These are phyloP conservation scores for Malassezia pachydermatis DNA, from an alignment of 1,284 basidiomycete genomes.

Conservation along the genomic window DNA sequence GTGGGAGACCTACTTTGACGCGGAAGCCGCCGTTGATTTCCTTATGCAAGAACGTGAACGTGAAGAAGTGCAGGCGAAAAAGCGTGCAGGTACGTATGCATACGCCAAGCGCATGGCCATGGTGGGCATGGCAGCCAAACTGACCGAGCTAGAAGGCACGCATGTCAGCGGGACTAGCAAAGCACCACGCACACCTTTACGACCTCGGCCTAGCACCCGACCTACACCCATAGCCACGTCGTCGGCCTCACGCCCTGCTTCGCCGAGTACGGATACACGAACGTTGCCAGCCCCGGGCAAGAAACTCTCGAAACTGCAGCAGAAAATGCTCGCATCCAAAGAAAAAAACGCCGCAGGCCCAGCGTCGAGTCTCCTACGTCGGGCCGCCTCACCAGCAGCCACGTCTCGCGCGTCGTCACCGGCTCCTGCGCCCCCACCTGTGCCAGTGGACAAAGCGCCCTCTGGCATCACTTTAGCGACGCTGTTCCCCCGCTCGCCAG, in stretches of 20 bases:
- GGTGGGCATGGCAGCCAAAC: too few relatives aligned
- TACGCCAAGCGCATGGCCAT: not conserved
- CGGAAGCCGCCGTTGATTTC: constrained; percentile 65
- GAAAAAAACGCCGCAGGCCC: not conserved
- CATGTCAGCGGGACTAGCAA: not conserved
- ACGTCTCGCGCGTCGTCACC: not conserved
- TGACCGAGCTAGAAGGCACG: not conserved
- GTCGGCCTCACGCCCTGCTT: not conserved
- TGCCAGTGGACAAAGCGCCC: constrained; percentile 3
- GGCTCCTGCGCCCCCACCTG: not conserved
- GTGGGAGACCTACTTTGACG: constrained; percentile 82
- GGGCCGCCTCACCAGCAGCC: not conserved
- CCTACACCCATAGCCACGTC: not conserved
- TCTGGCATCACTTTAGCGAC: constrained; percentile 18
- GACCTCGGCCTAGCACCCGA: not conserved
- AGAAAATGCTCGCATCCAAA: constrained; percentile 49
- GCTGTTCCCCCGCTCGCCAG: constrained; percentile 25
- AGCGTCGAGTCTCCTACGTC: not conserved
- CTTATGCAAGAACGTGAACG: constrained; percentile 49
- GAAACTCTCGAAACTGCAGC: constrained; percentile 54
- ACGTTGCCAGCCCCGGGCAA: constrained; percentile 46
- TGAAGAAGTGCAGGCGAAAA: constrained; percentile 11
- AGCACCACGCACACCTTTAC: not conserved
- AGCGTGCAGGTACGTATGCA: constrained; percentile 15
- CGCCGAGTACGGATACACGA: constrained; percentile 44